Evolutionary conservation across 108 stramenopile genomes (phyloP), one percentile per base, ranked within the genome.

Genomic region (Aureococcus anophagefferens): DNA sequence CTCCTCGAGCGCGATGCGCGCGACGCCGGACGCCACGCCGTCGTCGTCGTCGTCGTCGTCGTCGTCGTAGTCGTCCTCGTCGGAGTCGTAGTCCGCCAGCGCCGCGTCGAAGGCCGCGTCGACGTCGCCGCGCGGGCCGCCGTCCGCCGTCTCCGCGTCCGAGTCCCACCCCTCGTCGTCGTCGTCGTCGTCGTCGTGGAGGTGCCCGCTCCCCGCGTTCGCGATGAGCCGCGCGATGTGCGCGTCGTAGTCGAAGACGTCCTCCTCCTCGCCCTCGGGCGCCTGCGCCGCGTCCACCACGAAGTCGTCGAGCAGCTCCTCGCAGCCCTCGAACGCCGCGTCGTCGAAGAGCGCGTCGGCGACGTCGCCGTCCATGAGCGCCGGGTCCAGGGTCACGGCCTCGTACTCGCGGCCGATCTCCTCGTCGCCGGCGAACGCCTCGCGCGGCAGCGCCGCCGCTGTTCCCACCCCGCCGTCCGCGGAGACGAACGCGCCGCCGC

Each of bases 251-350:
- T 98, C 92, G 75, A 98, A 98, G 46, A 69, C 89, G 0, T 72
- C 87, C 34, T 63, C 77, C 68, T 30, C 79, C 21, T 75, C 77
- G 17, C 64, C 82, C 46, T 67, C 77, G 3, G 70, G 79, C n/a
- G n/a, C n/a, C 67, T 68, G 63, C 28, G 65, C 35, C 36, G 40
- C 77, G 33, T 79, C 76, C n/a, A 37, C 75, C 5, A 94, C 87
- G 77, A 95, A 98, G 76, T 98, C 97, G 80, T 98, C 97, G 72
- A 92, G 83, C 15, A 98, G 74, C 69, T 95, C 92, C 80, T 94
- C 94, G 75, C 78, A 89, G 31, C 88, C 91, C 68, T 37, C 62
- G 30, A 64, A 64, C 63, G 74, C 82, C 30, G 72, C 76, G 15
- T 90, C 92, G 46, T 86, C 89, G 79, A 92, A 92, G 34, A 98